Evolutionary conservation across 805 yeast genomes (phyloP), one percentile per base, ranked within the genome.

Genomic region (Kregervanrija pseudodelftensis): DNA sequence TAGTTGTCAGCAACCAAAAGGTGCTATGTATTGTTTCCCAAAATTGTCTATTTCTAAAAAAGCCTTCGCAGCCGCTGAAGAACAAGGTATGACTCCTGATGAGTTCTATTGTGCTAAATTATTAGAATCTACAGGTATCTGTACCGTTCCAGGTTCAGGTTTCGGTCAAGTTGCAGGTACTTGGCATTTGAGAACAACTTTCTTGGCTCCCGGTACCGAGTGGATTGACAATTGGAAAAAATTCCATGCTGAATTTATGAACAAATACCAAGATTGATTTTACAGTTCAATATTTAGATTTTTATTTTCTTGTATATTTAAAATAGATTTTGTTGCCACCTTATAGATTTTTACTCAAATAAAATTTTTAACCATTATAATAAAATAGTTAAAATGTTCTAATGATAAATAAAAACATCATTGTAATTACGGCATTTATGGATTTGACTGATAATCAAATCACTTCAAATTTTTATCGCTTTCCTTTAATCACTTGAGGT

Each of bases 11-110:
- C 77, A 77, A 52, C 98, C 99, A 37, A 79, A 84, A 69, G 99
- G 99, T 53, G 97, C 99, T 36, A 91, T 93, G 99, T 93, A 93
- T 66, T 71, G 93, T 49, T 93, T 88, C 79, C 99, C 99, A 39
- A 74, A 70, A 51, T 67, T 93, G 47, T 63, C 76, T 32, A 68
- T 93, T 45, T 80, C 86, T 12, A 74, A 76, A 13, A 74, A 73
- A 52, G 89, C 88, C 11, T 69, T 78, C 40, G 70, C 69, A 28
- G 72, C 71, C 37, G 95, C 97, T 32, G 68, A 70, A 44, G 69
- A 72, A 44, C 58, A 61, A 30, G 79, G 77, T 17, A 60, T 78
- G 56, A 69, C 74, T 37, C 83, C 95, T 15, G 99, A 93, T 63
- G 96, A 85, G 62, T 79, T 85, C 51, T 93, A 93, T 69, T 90